Base-by-base conservation (phyloP, 495 filamentous ascomycete species). In the Talaromyces wortmannii region DNA sequence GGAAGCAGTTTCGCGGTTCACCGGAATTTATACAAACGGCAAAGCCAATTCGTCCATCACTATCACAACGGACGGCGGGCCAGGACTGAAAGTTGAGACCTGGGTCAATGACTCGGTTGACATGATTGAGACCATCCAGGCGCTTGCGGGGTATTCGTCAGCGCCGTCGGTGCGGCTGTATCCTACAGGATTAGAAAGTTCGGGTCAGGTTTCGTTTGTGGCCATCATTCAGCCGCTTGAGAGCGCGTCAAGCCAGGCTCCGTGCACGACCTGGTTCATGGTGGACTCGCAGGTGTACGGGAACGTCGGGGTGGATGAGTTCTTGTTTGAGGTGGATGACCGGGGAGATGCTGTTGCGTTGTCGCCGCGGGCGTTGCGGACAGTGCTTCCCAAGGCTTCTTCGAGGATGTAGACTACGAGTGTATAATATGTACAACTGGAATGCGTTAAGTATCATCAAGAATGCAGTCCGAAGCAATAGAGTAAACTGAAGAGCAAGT, bases 61-160 rank as follows among this genome's bases (percentile, higher is more conserved):
- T 0, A 63, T 82, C 33, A 63, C 55, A 0, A 64, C 75, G 4
- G 75, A 79, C 50, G 65, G 71, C 7, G 67, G 63, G 0, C 73
- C 74, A 0, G 78, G 77, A 0, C 56, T 83, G 31, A 47, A 53
- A 1, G 61, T 82, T 6, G 55, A 63, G 1, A 54, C 55, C 10
- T 79, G 77, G 71, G 53, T 67, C 7, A 70, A 67, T 40, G 66
- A 75, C 43, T 66, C 67, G 6, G 67, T 70, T 10, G 64, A 79
- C 43, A 66, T 77, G 52, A 45, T 76, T 15, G 49, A 61, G 12
- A 65, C 68, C 31, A 60, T 71, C 36, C 56, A 48, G 29, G 13
- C 36, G 0, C 17, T 64, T 18, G 30, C 49, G 30, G 16, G 43
- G 1, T 36, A 58, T 6, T 10, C 36, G 8, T n/a, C 18, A 1